phyloP scores from a whole-genome alignment of 1,139 yeast genomes.

The Magnusiomyces clavatus region DNA sequence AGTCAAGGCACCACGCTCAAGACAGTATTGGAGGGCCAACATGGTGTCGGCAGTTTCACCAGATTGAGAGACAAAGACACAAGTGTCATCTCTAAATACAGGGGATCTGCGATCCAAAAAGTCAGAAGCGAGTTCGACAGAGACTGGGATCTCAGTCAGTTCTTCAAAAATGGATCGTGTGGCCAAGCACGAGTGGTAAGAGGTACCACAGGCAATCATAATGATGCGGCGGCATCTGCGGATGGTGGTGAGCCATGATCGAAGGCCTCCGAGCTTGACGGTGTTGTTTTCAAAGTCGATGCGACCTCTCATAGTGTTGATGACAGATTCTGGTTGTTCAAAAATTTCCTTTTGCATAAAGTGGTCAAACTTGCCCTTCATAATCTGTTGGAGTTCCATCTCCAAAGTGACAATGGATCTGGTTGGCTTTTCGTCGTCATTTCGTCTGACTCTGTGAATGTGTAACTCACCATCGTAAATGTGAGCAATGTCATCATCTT shows the following conservation, averaged over 20 bases:
- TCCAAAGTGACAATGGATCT: constrained; percentile 96
- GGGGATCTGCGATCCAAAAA: constrained; percentile 93
- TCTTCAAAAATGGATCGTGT: constrained; percentile 96
- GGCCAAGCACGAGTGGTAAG: constrained; percentile 96
- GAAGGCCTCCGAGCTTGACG: constrained; percentile 85
- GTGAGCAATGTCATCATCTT: constrained; percentile 98
- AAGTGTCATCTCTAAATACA: constrained; percentile 95
- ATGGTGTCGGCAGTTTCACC: constrained; percentile 99
- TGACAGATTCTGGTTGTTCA: constrained; percentile 97
- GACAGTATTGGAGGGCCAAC: constrained; percentile 90
- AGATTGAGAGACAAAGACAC: constrained; percentile 95
- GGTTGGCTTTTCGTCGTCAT: constrained; percentile 83
- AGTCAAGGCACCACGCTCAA: constrained; percentile 94
- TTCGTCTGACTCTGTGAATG: constrained; percentile 91
- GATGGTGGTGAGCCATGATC: constrained; percentile 75
- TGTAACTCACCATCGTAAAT: constrained; percentile 97
- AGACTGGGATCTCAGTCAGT: constrained; percentile 90
- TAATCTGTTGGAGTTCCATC: constrained; percentile 93
- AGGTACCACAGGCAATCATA: constrained; percentile 99
- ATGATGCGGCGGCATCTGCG: constrained; percentile 93
- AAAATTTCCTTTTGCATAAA: constrained; percentile 98
- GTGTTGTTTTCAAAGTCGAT: constrained; percentile 75
- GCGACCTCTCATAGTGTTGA: constrained; percentile 99
- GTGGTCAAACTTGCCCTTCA: constrained; percentile 95
- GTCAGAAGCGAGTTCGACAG: constrained; percentile 95